Base-by-base conservation (phyloP, 2,329 filamentous ascomycete species). In the Rhynchosporium secalis region DNA sequence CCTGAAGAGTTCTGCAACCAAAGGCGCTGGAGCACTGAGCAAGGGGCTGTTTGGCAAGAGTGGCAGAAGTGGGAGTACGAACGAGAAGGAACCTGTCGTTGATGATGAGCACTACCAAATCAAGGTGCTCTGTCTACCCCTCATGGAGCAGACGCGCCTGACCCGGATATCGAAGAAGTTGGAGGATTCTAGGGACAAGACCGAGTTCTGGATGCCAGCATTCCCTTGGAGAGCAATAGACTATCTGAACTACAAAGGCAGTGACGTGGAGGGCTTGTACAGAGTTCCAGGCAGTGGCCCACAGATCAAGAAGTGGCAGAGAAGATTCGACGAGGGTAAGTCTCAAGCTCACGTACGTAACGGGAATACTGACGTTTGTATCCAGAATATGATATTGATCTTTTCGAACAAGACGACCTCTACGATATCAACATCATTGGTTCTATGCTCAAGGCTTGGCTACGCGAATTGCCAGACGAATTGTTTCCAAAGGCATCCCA, bases 121-220 rank as follows among this genome's bases (percentile, higher is more conserved):
- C 71, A 91, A 89, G 69, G 87, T 96, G 48, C 91, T 98, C 74
- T 96, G 95, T 71, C 80, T 90, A 56, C 92, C 92, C 1, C 79
- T 98, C 36, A 83, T 96, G 31, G 89, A 96, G 74, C 94, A 98
- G 77, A 93, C 93, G 6, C 86, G 94, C n/a, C 81, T 87, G 66
- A 97, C 94, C 0, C 85, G 94, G 66, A 97, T 98, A 73, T 96
- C 92, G 7, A 96, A 94, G 76, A 86, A 89, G 36, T 79, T 98
- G 48, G 91, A 96, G 72, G 86, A 90, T 64, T 96, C 93, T 9
- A 86, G 88, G 65, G 94, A 98, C 73, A 97, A 97, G 80, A 98
- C 94, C 0, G 94, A 97, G 73, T 98, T 96, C 73, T 98, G 94
- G 94, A 96, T 98, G 93, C 94, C 94, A 12, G 91, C 92, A 6